Percentiles rank a stretch among this genome's conserved stretches.
Evolutionary conservation across 2,329 filamentous ascomycete species (phyloP).

Genomic region (Reticulascus tulasneorum): DNA sequence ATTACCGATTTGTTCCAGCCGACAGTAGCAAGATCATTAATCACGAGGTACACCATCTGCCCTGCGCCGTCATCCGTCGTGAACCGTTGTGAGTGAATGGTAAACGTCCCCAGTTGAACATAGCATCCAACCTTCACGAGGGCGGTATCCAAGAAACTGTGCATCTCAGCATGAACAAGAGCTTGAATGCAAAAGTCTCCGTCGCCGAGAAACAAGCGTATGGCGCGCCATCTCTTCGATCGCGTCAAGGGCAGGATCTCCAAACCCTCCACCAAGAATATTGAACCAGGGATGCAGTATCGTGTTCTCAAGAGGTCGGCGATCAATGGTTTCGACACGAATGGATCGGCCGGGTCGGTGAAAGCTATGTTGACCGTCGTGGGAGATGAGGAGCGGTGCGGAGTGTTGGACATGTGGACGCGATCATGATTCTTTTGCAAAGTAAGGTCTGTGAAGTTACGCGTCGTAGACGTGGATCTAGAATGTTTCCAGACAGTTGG

Average conservation of each 20-base stretch:
- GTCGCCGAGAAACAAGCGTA: conserved; percentile 49
- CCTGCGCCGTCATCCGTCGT: conserved; percentile 1
- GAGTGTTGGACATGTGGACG: conserved; percentile 13
- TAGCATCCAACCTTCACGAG: conserved; percentile 46
- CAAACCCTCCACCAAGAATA: conserved; percentile 48
- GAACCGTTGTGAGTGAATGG: conserved; percentile 1
- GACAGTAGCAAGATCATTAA: conserved; percentile 40
- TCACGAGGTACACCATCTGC: conserved; percentile 39
- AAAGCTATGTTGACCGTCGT: conserved; percentile 17
- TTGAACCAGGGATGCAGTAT: conserved; percentile 41
- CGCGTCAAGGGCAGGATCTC: conserved; percentile 30
- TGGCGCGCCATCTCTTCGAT: conserved; percentile 34
- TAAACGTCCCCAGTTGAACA: conserved; percentile 39
- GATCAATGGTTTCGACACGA: conserved; percentile 37
- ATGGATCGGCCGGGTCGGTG: conserved; percentile 17
- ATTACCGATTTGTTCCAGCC: conserved; percentile 37
- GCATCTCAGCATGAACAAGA: conserved; percentile 40
- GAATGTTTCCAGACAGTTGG: too few relatives aligned
- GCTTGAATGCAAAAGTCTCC: conserved; percentile 53
- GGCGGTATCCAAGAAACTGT: conserved; percentile 42
- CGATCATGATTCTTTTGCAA: too few relatives aligned
- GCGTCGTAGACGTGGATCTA: too few relatives aligned
- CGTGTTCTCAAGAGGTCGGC: conserved; percentile 44
- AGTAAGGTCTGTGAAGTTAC: too few relatives aligned
- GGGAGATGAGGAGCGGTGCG: conserved; percentile 2